Evolutionary conservation across 2,329 filamentous ascomycete genomes (phyloP).

Genomic region (Talaromyces amestolkiae): DNA sequence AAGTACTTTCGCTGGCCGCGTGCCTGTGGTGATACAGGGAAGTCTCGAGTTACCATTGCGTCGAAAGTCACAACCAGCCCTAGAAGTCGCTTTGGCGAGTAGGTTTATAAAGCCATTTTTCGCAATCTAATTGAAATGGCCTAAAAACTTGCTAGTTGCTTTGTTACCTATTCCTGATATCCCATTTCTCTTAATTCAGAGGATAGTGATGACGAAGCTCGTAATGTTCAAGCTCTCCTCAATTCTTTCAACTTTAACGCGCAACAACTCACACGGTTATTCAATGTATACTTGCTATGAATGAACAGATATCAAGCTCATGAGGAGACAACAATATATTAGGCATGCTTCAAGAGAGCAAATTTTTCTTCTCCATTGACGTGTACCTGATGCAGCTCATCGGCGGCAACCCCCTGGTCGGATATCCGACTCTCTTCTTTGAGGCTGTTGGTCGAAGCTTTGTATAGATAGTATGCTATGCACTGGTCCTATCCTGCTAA

Average conservation of each 20-base stretch:
- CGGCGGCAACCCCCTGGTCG: slow-evolving; percentile 38
- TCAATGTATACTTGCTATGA: slow-evolving; percentile 40
- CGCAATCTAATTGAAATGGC: slow-evolving; percentile 46
- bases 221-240: slow-evolving; percentile 32
- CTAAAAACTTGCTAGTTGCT: slow-evolving; percentile 37
- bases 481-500: slow-evolving; percentile 35
- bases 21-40: too few relatives aligned
- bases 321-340: slow-evolving; percentile 36
- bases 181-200: slow-evolving; percentile 51
- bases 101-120: slow-evolving; percentile 48
- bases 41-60: too few relatives aligned
- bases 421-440: slow-evolving; percentile 41
- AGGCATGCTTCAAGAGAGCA: slow-evolving; percentile 44
- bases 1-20: too few relatives aligned
- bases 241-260: slow-evolving; percentile 39
- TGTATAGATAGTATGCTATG: slow-evolving; percentile 40
- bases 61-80: slow-evolving; percentile 34
- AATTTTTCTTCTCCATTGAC: slow-evolving; percentile 44
- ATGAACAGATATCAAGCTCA: slow-evolving; percentile 43
- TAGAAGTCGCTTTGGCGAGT: slow-evolving; percentile 33
- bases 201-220: slow-evolving; percentile 42
- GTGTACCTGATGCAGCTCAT: slow-evolving; percentile 39
- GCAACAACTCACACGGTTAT: slow-evolving; percentile 36
- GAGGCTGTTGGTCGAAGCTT: slow-evolving; percentile 40
- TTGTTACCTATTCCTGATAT: slow-evolving; percentile 50